Conservation (phyloP, 768 basidiomycete species). For the Termitomyces sp. region DNA sequence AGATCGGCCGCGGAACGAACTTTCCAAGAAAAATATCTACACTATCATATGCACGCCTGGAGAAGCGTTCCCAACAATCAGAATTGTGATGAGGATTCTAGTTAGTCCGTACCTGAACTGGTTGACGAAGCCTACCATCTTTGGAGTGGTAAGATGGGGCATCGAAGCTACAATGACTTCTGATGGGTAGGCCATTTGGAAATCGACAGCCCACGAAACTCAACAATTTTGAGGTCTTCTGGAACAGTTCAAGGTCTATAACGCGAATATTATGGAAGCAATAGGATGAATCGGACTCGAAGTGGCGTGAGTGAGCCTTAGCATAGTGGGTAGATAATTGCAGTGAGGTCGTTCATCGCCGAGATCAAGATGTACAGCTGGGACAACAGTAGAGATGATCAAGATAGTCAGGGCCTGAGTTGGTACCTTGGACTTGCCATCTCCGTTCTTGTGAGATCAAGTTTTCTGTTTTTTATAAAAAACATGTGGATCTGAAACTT, state of each 20-base stretch:
- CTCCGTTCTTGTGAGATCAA: too few species aligned
- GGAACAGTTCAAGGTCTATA: too few species aligned
- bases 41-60: conserved; percentile 12
- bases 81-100: not conserved
- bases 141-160: conserved; percentile 13
- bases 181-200: conserved; percentile 19
- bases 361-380: not conserved
- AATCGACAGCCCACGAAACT: too few species aligned
- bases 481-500: too few species aligned
- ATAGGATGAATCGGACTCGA: conserved; percentile 30
- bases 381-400: conserved; percentile 13
- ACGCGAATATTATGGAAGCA: conserved; percentile 21
- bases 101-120: conserved; percentile 11
- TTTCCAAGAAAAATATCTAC: not conserved
- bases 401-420: conserved; percentile 10
- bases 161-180: conserved; percentile 18
- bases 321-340: conserved; percentile 11
- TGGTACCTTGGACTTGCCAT: too few species aligned
- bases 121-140: conserved; percentile 20
- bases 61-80: not conserved
- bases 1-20: not conserved
- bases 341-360: too few species aligned
- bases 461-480: too few species aligned
- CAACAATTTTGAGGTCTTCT: too few species aligned
- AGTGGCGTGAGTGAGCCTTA: conserved; percentile 28